Conservation (phyloP, 1,284 basidiomycete species). For the Cutaneotrichosporon sp. region DNA sequence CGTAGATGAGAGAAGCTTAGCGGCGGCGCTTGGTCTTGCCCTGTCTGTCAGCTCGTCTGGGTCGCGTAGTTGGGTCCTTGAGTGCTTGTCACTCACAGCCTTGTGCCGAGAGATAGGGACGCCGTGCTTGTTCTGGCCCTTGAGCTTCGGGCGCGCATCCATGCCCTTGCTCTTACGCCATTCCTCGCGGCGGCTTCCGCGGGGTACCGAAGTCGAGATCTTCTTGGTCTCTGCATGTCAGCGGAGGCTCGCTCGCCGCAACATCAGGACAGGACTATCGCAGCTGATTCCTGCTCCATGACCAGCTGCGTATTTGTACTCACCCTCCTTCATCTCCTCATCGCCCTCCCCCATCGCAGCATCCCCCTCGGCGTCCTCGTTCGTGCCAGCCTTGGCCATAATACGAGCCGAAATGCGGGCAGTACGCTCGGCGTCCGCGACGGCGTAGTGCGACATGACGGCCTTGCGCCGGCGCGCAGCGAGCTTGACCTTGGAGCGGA, state of each 20-base stretch:
- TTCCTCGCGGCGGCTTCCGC: conserved; percentile 47
- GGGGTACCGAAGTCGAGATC: conserved; percentile 51
- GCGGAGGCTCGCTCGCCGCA: neutral
- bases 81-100: conserved; percentile 15
- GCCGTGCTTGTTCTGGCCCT: conserved; percentile 42
- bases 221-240: conserved; percentile 35
- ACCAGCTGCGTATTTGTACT: conserved; percentile 14
- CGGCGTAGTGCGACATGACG: conserved; percentile 76
- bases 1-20: conserved; percentile 2
- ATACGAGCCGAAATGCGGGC: conserved; percentile 74
- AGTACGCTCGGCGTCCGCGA: conserved; percentile 77
- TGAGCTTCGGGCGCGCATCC: conserved; percentile 40
- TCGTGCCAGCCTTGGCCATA: conserved; percentile 63
- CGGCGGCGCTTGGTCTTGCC: conserved; percentile 39
- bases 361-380: conserved; percentile 73
- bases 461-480: conserved; percentile 82
- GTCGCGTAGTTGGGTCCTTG: too few species aligned
- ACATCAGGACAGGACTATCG: too few species aligned
- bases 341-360: conserved; percentile 64
- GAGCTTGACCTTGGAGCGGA: conserved; percentile 84
- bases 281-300: too few species aligned
- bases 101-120: conserved; percentile 36
- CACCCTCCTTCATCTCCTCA: conserved; percentile 28
- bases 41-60: neutral
- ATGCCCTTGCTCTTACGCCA: conserved; percentile 53